Evolutionary conservation across 495 filamentous ascomycete genomes (phyloP).

Genomic region (Aspergillus cristatus): DNA sequence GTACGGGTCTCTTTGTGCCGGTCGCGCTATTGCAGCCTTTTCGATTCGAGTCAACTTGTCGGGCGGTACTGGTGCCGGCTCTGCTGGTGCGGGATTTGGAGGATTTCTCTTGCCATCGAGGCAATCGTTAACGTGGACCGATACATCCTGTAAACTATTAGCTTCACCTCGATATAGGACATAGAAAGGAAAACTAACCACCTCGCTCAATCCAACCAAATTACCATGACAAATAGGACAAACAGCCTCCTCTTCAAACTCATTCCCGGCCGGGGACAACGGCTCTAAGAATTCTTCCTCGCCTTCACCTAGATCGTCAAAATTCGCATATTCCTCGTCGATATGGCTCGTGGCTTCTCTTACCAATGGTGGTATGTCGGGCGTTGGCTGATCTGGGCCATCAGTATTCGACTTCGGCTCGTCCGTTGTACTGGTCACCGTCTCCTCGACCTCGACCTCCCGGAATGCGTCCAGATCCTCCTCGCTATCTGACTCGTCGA

Average conservation of each 20-base stretch:
- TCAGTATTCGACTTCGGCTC: constrained; percentile 6
- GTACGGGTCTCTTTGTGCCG: constrained; percentile 70
- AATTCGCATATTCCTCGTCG: constrained; percentile 54
- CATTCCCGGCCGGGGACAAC: constrained; percentile 18
- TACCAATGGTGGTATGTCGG: constrained; percentile 35
- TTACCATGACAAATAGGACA: constrained; percentile 72
- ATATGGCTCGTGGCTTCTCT: constrained; percentile 48
- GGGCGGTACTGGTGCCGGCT: constrained; percentile 6
- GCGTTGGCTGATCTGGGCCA: constrained; percentile 15
- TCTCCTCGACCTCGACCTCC: constrained; percentile 7
- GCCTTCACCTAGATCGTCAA: constrained; percentile 56
- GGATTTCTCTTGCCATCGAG: constrained; percentile 58
- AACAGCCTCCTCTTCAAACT: constrained; percentile 11
- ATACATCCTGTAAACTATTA: constrained; percentile 32
- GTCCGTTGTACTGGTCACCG: not conserved
- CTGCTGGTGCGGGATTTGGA: constrained; percentile 39
- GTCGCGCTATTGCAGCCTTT: constrained; percentile 59
- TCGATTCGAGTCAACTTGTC: constrained; percentile 45
- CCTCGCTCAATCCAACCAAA: constrained; percentile 49
- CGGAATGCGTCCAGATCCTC: constrained; percentile 32
- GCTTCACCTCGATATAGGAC: not conserved
- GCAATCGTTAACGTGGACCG: constrained; percentile 82
- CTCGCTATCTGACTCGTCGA: constrained; percentile 62
- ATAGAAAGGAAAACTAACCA: constrained; percentile 25
- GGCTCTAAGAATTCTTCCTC: constrained; percentile 37